phyloP scores from a whole-genome alignment of 768 basidiomycete genomes.

The Tephrocybe rancida region DNA sequence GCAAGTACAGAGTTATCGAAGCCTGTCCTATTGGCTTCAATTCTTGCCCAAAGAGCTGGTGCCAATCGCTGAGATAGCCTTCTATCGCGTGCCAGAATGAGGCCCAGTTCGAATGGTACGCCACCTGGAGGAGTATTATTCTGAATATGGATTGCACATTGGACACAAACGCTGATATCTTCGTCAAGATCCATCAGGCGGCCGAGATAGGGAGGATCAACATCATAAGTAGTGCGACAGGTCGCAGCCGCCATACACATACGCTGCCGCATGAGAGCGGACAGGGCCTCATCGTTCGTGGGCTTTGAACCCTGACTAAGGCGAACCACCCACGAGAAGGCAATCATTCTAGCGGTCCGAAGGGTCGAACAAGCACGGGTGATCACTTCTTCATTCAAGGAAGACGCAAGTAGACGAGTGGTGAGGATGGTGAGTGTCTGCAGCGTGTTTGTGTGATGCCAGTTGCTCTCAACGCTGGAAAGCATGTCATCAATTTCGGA shows the following conservation, averaged over 20 bases:
- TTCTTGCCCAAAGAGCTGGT: slow-evolving; percentile 1
- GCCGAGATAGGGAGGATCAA: slow-evolving; percentile 11
- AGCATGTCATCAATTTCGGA: slow-evolving; percentile 35
- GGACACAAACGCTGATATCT: slow-evolving; percentile 25
- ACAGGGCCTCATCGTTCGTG: slow-evolving; percentile 5
- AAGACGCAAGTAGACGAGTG: slow-evolving; percentile 35
- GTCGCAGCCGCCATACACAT: slow-evolving; percentile 6
- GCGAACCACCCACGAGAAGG: slow-evolving; percentile 7
- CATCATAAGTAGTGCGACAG: slow-evolving; percentile 24
- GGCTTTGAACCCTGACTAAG: background rate
- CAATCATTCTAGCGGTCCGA: slow-evolving; percentile 20
- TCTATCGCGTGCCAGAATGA: slow-evolving; percentile 30
- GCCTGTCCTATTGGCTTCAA: slow-evolving; percentile 2
- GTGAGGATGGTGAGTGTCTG: slow-evolving; percentile 34
- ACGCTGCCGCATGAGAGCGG: background rate
- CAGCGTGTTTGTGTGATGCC: slow-evolving; percentile 36
- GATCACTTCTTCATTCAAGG: slow-evolving; percentile 11
- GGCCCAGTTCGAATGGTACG: slow-evolving; percentile 8
- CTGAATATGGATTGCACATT: slow-evolving; percentile 26
- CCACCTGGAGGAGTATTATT: slow-evolving; percentile 21
- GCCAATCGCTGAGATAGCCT: slow-evolving; percentile 29
- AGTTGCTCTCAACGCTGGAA: slow-evolving; percentile 38
- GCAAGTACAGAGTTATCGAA: slow-evolving; percentile 14
- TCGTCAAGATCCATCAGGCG: slow-evolving; percentile 18
- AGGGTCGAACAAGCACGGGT: slow-evolving; percentile 22